Conservation (phyloP, 768 basidiomycete species). For the Ephemerocybe angulata region DNA sequence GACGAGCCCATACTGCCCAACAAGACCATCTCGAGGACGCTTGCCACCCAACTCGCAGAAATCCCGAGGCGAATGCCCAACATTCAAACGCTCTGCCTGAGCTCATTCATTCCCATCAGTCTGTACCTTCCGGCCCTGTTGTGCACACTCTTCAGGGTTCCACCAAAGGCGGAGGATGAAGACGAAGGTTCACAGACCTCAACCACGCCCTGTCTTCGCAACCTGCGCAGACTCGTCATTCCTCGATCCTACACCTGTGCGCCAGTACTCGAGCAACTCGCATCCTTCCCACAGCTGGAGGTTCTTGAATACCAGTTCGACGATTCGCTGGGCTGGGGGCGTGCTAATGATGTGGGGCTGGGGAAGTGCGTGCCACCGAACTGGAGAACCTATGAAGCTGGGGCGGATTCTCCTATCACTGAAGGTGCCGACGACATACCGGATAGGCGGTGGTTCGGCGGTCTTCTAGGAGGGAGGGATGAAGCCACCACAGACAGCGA, state of each 20-base stretch:
- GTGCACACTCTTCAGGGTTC: not conserved
- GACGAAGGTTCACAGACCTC: not conserved
- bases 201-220: slow-evolving; percentile 3
- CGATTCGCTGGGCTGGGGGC: slow-evolving; percentile 3
- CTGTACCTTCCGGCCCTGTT: not conserved
- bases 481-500: not conserved
- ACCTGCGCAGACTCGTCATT: slow-evolving; percentile 5
- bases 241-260: slow-evolving; percentile 10
- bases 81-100: slow-evolving; percentile 5
- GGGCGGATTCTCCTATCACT: not conserved
- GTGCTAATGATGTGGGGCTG: slow-evolving; percentile 3
- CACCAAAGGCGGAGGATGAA: not conserved
- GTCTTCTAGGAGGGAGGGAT: not conserved
- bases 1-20: not conserved
- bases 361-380: not conserved
- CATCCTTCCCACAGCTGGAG: slow-evolving; percentile 7
- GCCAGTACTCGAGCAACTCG: slow-evolving; percentile 3
- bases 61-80: slow-evolving; percentile 12
- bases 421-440: slow-evolving; percentile 6
- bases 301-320: slow-evolving; percentile 11
- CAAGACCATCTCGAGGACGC: not conserved
- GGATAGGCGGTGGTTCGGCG: not conserved
- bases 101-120: slow-evolving; percentile 8
- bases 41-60: slow-evolving; percentile 7
- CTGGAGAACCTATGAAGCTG: not conserved